phyloP scores from a whole-genome alignment of 2,329 filamentous ascomycete genomes.

The Cladosporium sp. region DNA sequence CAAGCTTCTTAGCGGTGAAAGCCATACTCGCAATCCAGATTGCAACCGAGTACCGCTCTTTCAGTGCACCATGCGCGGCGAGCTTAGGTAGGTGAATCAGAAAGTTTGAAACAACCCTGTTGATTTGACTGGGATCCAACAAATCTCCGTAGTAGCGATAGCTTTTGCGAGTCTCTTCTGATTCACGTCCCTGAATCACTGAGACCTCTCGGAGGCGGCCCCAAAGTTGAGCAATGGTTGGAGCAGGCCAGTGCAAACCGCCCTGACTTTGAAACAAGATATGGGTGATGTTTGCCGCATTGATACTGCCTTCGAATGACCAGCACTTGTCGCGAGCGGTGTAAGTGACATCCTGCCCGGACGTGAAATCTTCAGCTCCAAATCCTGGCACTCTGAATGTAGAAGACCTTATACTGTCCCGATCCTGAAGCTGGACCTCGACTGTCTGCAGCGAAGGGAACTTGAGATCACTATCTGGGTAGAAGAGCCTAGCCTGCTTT shows the following conservation, averaged over 20 bases:
- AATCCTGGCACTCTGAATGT: slow-evolving; percentile 26
- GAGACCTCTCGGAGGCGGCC: background rate
- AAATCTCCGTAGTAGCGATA: background rate
- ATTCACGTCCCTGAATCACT: background rate
- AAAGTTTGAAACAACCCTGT: background rate
- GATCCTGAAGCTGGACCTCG: slow-evolving; percentile 19
- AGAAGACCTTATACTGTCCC: slow-evolving; percentile 28
- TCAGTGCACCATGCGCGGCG: background rate
- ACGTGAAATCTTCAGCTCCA: slow-evolving; percentile 28
- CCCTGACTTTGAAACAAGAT: background rate
- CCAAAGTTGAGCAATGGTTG: too few relatives aligned
- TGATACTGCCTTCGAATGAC: background rate
- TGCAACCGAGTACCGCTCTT: slow-evolving; percentile 12
- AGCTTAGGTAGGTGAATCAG: background rate
- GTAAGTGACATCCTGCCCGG: slow-evolving; percentile 23
- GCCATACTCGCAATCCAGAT: slow-evolving; percentile 35
- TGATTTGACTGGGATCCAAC: background rate
- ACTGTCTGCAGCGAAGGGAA: slow-evolving; percentile 9
- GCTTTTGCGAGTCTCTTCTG: background rate
- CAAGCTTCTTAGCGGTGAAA: slow-evolving; percentile 30
- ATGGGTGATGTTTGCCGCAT: slow-evolving; percentile 9
- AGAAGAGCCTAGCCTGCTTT: slow-evolving; percentile 12
- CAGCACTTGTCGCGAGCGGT: slow-evolving; percentile 10
- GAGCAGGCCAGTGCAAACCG: background rate
- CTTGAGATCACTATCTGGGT: slow-evolving; percentile 5